Conservation (phyloP, 495 filamentous ascomycete species). For the Talaromyces ruber region DNA sequence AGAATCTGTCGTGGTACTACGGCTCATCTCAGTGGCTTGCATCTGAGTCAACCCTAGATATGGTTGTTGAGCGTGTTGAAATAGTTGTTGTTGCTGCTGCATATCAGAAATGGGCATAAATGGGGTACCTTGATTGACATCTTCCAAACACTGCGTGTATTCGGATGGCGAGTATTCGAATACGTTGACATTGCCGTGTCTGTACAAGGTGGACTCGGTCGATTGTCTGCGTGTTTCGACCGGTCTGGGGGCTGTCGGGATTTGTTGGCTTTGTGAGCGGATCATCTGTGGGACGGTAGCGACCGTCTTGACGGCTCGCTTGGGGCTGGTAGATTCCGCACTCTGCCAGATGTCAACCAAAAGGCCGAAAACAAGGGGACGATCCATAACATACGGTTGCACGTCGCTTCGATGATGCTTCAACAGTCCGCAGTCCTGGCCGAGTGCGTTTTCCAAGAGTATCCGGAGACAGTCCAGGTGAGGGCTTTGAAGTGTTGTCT, state of each 20-base stretch:
- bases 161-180: constrained; percentile 36
- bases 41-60: constrained; percentile 9
- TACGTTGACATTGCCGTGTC: constrained; percentile 26
- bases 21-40: constrained; percentile 33
- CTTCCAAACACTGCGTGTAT: constrained; percentile 30
- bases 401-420: constrained; percentile 36
- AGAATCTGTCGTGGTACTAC: constrained; percentile 35
- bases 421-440: constrained; percentile 38
- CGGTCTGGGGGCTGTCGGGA: constrained; percentile 13
- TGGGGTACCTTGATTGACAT: constrained; percentile 18
- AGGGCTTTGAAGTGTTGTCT: neutral
- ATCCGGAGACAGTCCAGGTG: constrained; percentile 12
- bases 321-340: constrained; percentile 24
- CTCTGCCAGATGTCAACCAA: constrained; percentile 40
- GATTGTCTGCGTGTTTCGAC: constrained; percentile 23
- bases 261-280: constrained; percentile 38
- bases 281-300: constrained; percentile 20
- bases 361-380: neutral
- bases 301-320: neutral
- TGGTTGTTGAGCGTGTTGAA: constrained; percentile 11
- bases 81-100: constrained; percentile 1
- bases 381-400: constrained; percentile 36
- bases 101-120: constrained; percentile 18
- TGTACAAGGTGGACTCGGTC: constrained; percentile 18
- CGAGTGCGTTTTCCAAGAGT: constrained; percentile 37